Base-by-base conservation (phyloP, 495 filamentous ascomycete species). In the Tuber melanosporum region DNA sequence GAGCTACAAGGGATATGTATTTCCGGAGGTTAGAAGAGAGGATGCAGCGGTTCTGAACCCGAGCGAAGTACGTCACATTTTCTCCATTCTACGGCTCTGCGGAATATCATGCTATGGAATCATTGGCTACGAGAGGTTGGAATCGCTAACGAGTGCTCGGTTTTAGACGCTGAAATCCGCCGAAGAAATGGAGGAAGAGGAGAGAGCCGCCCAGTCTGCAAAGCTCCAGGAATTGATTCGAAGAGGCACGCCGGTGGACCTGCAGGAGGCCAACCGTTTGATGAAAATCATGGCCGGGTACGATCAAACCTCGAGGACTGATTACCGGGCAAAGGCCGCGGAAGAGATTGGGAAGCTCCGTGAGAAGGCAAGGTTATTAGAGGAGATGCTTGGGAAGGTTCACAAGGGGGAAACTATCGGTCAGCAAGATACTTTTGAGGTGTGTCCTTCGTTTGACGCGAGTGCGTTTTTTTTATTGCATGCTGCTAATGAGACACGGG, bases 271-370 rank as follows among this genome's bases (percentile, higher is more conserved):
- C 17, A 99, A 99, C 82, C 89, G 91, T 80, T 86, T 99, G 75
- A 99, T 99, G 95, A 99, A 99, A 85, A 89, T 99, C 69, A 98
- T 99, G 95, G 95, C 95, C 42, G 95, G 95, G 77, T 98, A 92
- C 84, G 95, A 98, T 84, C 97, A 92, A 69, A 86, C 93, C 79
- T 91, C 93, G 79, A 98, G 98, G 85, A 97, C 96, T 7, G 95
- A 99, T 85, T 99, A 98, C 83, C 90, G 95, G 78, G 95, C 95
- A 45, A 98, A 98, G 86, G 95, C 95, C 3, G 95, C 95, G 14
- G 94, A 98, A 83, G 95, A 98, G 74, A 94, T 98, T 3, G 88
- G 88, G 75, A 96, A 93, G 85, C 93, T 99, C 70, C 94, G 97
- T 83, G 92, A 92, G 81, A 99, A 99, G 83, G 95, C 95, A 14